These are phyloP conservation scores for Tricholoma terreum DNA, from an alignment of 768 basidiomycete species.

Conservation along the genomic window DNA sequence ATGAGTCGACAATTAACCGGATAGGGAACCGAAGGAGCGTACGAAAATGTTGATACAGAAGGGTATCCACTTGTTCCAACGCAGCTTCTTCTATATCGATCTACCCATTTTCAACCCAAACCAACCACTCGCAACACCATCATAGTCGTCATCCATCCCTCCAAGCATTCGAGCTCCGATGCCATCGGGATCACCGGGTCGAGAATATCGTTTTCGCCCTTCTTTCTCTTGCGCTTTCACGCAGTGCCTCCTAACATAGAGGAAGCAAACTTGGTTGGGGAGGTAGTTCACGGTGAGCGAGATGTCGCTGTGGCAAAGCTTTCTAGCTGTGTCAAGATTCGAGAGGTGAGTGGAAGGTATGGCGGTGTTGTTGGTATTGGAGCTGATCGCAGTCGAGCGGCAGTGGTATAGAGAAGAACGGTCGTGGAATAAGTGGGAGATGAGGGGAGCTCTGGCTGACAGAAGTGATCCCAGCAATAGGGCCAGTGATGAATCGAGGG, in stretches of 20 bases:
- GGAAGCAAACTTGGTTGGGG: slow-evolving; percentile 59
- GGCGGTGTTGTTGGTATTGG: too few relatives aligned
- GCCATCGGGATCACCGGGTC: slow-evolving; percentile 45
- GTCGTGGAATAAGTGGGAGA: too few relatives aligned
- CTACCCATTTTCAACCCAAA: slow-evolving; percentile 29
- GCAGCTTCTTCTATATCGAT: slow-evolving; percentile 31
- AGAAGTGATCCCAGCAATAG: too few relatives aligned
- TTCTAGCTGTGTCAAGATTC: too few relatives aligned
- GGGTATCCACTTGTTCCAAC: slow-evolving; percentile 75
- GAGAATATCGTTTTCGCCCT: slow-evolving; percentile 17
- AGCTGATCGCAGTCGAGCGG: too few relatives aligned
- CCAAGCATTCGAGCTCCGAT: slow-evolving; percentile 41
- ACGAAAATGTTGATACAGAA: slow-evolving; percentile 57
- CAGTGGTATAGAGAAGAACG: too few relatives aligned
- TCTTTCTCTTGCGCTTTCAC: slow-evolving; percentile 23
- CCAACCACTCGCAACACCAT: slow-evolving; percentile 30
- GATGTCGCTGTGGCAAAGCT: slow-evolving; percentile 19
- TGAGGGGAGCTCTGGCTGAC: too few relatives aligned
- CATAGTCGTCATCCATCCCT: slow-evolving; percentile 40
- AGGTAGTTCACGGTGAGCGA: slow-evolving; percentile 53
- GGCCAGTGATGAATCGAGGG: too few relatives aligned
- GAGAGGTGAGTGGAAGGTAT: too few relatives aligned
- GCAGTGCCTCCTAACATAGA: slow-evolving; percentile 33
- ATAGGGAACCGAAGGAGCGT: slow-evolving; percentile 7
- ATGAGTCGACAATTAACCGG: not conserved